These are phyloP conservation scores for Globisporangium megalacanthum DNA, from an alignment of 352 stramenopile species.

Conservation along the genomic window DNA sequence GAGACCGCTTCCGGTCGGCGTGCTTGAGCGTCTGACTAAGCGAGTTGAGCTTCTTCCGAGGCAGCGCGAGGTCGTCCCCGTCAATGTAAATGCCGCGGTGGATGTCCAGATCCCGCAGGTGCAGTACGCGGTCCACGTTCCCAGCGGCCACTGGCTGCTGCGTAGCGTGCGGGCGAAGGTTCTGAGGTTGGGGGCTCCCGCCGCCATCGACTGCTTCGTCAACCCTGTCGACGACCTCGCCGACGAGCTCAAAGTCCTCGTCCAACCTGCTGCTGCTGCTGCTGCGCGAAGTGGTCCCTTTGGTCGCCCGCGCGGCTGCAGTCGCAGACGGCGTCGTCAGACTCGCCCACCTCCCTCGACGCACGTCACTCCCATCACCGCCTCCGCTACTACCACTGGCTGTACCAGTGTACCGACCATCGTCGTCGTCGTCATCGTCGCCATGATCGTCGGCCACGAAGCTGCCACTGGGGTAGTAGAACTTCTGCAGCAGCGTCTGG, in stretches of 20 bases:
- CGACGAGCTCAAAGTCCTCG: not conserved
- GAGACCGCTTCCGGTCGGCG: conserved; percentile 35
- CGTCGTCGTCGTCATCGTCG: conserved; percentile 1
- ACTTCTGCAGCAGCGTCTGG: conserved; percentile 36
- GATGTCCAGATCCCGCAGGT: conserved; percentile 24
- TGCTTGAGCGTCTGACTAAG: conserved; percentile 35
- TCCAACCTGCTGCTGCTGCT: not conserved
- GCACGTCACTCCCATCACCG: not conserved
- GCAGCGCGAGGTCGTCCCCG: conserved; percentile 20
- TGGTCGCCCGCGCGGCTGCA: not conserved
- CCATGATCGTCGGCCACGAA: conserved; percentile 13
- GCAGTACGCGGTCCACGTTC: conserved; percentile 20
- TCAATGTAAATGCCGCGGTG: conserved; percentile 35
- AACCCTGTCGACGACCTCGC: conserved; percentile 1
- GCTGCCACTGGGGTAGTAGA: conserved; percentile 31
- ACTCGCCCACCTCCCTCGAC: not conserved
- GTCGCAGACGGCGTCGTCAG: too few relatives aligned
- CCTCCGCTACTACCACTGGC: not conserved
- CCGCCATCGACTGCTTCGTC: conserved; percentile 1
- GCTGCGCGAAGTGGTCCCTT: not conserved
- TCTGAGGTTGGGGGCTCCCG: not conserved
- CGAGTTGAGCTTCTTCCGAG: conserved; percentile 35
- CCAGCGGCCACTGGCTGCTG: conserved; percentile 16
- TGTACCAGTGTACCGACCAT: too few relatives aligned
- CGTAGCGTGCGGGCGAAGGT: conserved; percentile 2